Conservation (phyloP, 768 basidiomycete genomes). For the Russula lepida region DNA sequence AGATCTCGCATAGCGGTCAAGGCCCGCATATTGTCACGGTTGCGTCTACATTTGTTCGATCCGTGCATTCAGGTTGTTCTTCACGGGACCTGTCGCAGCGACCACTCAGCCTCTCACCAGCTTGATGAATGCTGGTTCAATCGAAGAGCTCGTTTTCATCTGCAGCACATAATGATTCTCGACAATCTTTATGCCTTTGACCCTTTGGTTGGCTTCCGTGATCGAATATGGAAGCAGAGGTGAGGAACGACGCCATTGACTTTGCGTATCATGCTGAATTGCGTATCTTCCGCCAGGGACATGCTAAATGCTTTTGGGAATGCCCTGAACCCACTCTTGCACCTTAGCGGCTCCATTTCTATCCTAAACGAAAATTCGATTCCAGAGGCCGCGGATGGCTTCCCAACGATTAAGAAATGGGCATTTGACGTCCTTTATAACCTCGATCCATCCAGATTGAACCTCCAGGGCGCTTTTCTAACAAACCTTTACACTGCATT, state of each 20-base stretch:
- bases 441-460: constrained; percentile 23
- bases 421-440: constrained; percentile 33
- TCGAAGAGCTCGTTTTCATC: constrained; percentile 34
- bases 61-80: constrained; percentile 27
- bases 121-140: constrained; percentile 33
- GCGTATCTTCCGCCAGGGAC: not conserved
- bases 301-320: constrained; percentile 33
- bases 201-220: not conserved
- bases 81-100: constrained; percentile 28
- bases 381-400: constrained; percentile 32
- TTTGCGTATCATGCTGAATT: not conserved
- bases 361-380: constrained; percentile 31
- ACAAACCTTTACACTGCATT: constrained; percentile 33
- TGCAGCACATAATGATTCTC: constrained; percentile 44
- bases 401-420: constrained; percentile 40
- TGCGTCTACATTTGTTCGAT: constrained; percentile 1
- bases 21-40: not conserved
- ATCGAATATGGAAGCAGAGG: constrained; percentile 3
- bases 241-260: not conserved
- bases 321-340: constrained; percentile 39
- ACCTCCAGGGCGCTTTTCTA: constrained; percentile 28
- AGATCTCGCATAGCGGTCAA: not conserved
- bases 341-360: constrained; percentile 38
- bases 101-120: constrained; percentile 30
- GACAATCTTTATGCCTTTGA: constrained; percentile 25